These are phyloP conservation scores for Astragalus glycyphyllos DNA, from an alignment of 306 rosid genomes.

Conservation along the genomic window DNA sequence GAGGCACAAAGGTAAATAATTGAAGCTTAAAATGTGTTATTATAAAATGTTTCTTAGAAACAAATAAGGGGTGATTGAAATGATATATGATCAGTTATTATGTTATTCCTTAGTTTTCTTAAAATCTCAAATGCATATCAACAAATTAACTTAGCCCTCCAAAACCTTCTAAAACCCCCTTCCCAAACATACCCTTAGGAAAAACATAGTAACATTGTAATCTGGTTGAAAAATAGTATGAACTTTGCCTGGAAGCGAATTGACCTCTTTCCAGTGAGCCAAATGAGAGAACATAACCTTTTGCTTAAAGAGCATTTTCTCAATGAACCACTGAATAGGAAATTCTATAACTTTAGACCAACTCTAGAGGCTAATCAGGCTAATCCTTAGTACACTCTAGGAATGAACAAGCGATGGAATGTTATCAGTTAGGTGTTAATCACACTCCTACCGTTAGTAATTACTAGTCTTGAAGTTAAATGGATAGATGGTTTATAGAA, in stretches of 20 bases:
- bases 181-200: too few species aligned
- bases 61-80: too few species aligned
- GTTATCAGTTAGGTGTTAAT: background rate
- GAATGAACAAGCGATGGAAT: background rate
- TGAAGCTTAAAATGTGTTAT: background rate
- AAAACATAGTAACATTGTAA: too few species aligned
- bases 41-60: too few species aligned
- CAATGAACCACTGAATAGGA: background rate
- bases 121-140: too few species aligned
- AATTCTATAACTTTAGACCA: background rate
- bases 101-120: too few species aligned
- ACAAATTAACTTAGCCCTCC: too few species aligned
- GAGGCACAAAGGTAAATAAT: constrained; percentile 76
- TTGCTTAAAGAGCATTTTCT: background rate
- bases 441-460: background rate
- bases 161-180: too few species aligned
- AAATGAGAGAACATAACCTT: background rate
- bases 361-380: background rate
- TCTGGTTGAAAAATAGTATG: constrained; percentile 8
- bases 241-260: constrained; percentile 6
- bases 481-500: constrained; percentile 4
- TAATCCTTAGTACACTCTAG: constrained; percentile 10
- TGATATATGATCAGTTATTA: too few species aligned
- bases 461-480: background rate
- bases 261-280: background rate